Evolutionary conservation across 139 green algal genomes (phyloP), one percentile per base, ranked within the genome.

Genomic region (Spirogloea muscicola): DNA sequence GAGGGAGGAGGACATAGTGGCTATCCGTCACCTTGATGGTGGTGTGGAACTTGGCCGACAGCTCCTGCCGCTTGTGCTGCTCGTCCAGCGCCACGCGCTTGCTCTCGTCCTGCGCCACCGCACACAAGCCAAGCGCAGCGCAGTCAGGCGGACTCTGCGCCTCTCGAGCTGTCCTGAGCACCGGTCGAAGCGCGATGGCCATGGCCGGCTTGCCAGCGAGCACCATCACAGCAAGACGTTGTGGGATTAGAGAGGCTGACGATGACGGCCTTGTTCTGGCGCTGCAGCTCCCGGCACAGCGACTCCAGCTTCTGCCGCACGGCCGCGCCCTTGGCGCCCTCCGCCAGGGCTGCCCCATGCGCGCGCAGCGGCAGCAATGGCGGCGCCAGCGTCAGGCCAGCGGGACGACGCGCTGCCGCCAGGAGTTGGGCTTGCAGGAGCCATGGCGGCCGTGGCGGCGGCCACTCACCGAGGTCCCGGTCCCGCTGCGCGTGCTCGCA

Each of bases 21-120:
- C n/a, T n/a, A n/a, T n/a, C n/a, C n/a, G n/a, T n/a, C 13, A 73
- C 64, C 64, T 72, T 77, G 63, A 80, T 80, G 4, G 72, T 80
- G 31, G 18, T 80, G 40, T 80, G 72, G 46, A 80, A 80, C 46
- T 76, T 74, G 72, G 13, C 49, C 4, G 66, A 66, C 34, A 80
- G 67, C 65, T 80, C 72, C 48, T 80, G 42, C 5, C 72, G 62
- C 51, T 76, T 74, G 3, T 80, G 40, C 66, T 80, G 72, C 64
- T 80, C 66, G 33, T 80, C 72, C 65, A 21, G 4, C 25, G 66
- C 72, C 33, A 27, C 33, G 18, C 48, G 25, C 10, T 69, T 81
- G 72, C 70, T 79, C 5, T 79, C 70, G 18, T 79, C 70, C 67
- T 76, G 67, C 43, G n/a, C n/a, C n/a, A n/a, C n/a, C n/a, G n/a